phyloP scores from a whole-genome alignment of 1,284 basidiomycete species.

The Ustilago crameri region DNA sequence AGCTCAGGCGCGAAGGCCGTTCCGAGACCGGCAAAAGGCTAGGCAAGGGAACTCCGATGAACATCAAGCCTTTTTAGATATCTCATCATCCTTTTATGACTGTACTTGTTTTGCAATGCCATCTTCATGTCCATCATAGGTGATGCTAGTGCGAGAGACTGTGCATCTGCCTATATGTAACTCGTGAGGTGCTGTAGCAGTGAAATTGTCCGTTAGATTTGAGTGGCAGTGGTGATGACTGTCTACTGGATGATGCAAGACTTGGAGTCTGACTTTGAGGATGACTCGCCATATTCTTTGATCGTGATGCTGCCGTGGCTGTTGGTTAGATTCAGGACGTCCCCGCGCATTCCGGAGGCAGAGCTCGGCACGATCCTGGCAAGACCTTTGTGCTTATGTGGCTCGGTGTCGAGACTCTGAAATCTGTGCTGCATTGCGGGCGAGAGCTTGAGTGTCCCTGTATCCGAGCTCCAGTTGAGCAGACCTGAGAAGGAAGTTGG shows the following conservation, averaged over 20 bases:
- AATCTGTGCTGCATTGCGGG: constrained; percentile 35
- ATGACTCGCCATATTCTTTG: constrained; percentile 27
- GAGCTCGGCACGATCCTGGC: constrained; percentile 46
- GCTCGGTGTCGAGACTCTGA: constrained; percentile 36
- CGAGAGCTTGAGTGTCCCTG: constrained; percentile 53
- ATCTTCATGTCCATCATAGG: background rate
- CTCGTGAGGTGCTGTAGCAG: constrained; percentile 1
- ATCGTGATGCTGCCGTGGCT: constrained; percentile 41
- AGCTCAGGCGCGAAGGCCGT: constrained; percentile 37
- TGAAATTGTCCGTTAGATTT: constrained; percentile 1
- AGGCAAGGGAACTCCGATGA: constrained; percentile 46
- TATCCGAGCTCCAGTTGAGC: constrained; percentile 54
- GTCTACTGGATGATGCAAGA: constrained; percentile 28
- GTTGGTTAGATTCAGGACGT: constrained; percentile 42
- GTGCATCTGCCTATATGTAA: no score
- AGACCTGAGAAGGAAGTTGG: constrained; percentile 56
- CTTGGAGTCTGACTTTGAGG: background rate
- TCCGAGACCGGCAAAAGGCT: constrained; percentile 39
- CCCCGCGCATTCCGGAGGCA: constrained; percentile 44
- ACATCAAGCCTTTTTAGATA: constrained; percentile 29
- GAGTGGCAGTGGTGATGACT: background rate
- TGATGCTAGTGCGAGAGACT: background rate
- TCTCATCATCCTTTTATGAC: background rate
- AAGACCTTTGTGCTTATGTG: constrained; percentile 53
- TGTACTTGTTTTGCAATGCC: constrained; percentile 13